Percentiles rank a stretch among this genome's conserved stretches.
Conservation (phyloP, 352 stramenopile species). For the Elongisporangium anandrum region DNA sequence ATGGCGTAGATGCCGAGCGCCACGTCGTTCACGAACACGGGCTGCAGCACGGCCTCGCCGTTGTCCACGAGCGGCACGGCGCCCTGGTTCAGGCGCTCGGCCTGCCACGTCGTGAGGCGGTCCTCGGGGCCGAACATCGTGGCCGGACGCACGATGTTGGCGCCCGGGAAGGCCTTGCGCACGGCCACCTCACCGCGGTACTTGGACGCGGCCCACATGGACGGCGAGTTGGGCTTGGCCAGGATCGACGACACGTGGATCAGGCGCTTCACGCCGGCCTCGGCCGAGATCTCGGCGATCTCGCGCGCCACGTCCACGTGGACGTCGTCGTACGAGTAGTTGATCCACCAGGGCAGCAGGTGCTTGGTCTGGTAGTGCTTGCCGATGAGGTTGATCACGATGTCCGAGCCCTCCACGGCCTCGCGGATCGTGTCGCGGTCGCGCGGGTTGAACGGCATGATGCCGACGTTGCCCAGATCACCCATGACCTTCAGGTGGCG, state of each 20-base stretch:
- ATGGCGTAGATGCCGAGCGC: conserved; percentile 79
- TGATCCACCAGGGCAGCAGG: conserved; percentile 90
- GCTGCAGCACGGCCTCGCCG: conserved; percentile 91
- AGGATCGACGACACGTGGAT: conserved; percentile 85
- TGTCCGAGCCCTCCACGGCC: conserved; percentile 89
- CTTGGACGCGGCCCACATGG: conserved; percentile 79
- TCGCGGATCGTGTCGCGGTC: conserved; percentile 93
- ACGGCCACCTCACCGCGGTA: conserved; percentile 84
- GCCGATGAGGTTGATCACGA: conserved; percentile 97
- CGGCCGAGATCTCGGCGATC: conserved; percentile 79
- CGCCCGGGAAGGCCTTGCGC: conserved; percentile 92
- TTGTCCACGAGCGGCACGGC: conserved; percentile 92
- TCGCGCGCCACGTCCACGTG: conserved; percentile 91
- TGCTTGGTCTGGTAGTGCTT: conserved; percentile 98
- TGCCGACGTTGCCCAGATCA: conserved; percentile 90
- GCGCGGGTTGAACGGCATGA: conserved; percentile 77
- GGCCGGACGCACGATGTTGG: conserved; percentile 94
- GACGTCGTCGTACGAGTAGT: conserved; percentile 95
- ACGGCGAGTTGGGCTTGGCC: conserved; percentile 78
- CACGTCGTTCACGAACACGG: conserved; percentile 86
- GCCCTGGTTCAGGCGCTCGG: conserved; percentile 64
- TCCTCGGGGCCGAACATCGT: conserved; percentile 96
- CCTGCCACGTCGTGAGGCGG: conserved; percentile 91
- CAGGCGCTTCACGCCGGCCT: conserved; percentile 69
- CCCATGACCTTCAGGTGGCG: conserved; percentile 93